A percentile compares a stretch with the other conserved stretches of the same genome.
Conservation (phyloP, 768 basidiomycete species). For the Russula brevipes region DNA sequence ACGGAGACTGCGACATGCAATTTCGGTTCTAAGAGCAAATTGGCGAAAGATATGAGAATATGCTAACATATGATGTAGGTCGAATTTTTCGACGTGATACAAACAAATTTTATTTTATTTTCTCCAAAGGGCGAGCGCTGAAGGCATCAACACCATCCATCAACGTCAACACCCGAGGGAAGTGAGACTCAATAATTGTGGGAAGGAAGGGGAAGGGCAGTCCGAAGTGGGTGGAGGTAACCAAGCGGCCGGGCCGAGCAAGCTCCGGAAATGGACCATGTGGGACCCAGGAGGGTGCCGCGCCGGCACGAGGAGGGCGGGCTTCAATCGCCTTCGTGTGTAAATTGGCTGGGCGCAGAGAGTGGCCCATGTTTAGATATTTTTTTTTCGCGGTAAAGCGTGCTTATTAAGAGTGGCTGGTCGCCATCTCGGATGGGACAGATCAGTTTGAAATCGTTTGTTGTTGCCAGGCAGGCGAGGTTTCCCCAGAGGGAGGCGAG, state of each 20-base stretch:
- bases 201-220: background rate
- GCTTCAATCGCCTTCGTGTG: slow-evolving; percentile 13
- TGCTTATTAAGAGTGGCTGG: background rate
- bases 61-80: too few relatives aligned
- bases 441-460: slow-evolving; percentile 2
- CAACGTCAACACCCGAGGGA: too few relatives aligned
- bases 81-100: too few relatives aligned
- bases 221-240: slow-evolving; percentile 5
- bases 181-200: too few relatives aligned
- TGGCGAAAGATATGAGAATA: too few relatives aligned
- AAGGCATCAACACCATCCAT: too few relatives aligned
- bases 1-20: too few relatives aligned
- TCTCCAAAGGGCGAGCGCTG: too few relatives aligned
- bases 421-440: background rate
- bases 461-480: background rate
- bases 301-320: slow-evolving; percentile 13
- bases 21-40: too few relatives aligned
- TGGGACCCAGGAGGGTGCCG: background rate
- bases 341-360: background rate
- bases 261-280: slow-evolving; percentile 5
- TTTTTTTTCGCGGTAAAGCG: background rate
- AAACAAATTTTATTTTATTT: too few relatives aligned
- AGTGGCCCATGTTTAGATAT: too few relatives aligned
- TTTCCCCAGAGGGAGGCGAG: background rate
- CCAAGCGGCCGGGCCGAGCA: slow-evolving; percentile 7